These are phyloP conservation scores for Carpediemonas membranifera DNA, from an alignment of 78 protist genomes.

Conservation along the genomic window DNA sequence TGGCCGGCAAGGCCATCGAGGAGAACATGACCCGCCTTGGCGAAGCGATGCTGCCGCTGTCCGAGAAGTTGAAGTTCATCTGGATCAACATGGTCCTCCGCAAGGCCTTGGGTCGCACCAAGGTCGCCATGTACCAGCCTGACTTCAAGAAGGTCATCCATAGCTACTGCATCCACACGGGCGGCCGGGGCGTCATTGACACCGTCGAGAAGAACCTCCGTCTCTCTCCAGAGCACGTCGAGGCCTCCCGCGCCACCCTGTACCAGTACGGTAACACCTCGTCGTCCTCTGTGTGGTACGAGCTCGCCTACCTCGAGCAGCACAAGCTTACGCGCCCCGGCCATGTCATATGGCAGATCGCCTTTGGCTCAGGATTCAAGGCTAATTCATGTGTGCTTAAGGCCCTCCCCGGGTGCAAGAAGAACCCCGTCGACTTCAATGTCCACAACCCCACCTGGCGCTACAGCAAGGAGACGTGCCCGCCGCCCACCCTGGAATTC, in stretches of 20 bases:
- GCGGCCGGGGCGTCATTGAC: constrained; percentile 74
- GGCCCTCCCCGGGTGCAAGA: too few relatives aligned
- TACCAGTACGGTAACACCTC: too few relatives aligned
- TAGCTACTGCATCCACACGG: constrained; percentile 69
- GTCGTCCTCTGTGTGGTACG: too few relatives aligned
- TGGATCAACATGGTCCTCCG: constrained; percentile 29
- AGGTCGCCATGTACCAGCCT: constrained; percentile 40
- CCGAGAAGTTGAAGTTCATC: constrained; percentile 50
- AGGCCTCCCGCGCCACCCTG: too few relatives aligned
- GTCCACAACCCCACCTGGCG: too few relatives aligned
- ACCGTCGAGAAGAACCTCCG: constrained; percentile 50
- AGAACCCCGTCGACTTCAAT: too few relatives aligned
- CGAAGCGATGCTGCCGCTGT: constrained; percentile 55
- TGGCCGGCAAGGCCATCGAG: constrained; percentile 52
- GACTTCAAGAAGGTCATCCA: constrained; percentile 56
- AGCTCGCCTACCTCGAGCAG: constrained; percentile 56
- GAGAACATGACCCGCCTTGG: constrained; percentile 61
- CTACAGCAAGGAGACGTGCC: too few relatives aligned
- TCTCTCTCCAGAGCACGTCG: constrained; percentile 39
- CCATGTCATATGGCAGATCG: constrained; percentile 51
- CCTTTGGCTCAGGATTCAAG: constrained; percentile 62
- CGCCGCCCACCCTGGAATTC: too few relatives aligned
- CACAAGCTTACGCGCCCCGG: constrained; percentile 39
- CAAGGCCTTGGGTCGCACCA: background rate
- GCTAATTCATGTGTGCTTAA: too few relatives aligned